phyloP scores from a whole-genome alignment of 176 grass and related monocot genomes.

The Rhynchospora breviuscula region DNA sequence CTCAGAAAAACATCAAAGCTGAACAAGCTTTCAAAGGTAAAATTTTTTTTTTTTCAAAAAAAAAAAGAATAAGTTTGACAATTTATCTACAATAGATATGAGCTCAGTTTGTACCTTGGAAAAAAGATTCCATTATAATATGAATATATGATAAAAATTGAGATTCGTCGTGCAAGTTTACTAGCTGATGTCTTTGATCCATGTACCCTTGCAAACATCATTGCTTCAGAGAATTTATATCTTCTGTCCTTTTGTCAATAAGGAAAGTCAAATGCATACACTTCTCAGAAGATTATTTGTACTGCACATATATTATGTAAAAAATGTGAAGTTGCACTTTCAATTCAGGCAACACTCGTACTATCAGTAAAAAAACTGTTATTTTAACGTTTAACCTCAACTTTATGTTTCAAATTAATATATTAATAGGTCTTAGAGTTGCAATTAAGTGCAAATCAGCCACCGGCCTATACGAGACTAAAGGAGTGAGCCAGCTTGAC shows the following conservation, averaged over 20 bases:
- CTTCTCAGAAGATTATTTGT: neutral
- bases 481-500: slow-evolving; percentile 13
- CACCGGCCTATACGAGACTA: slow-evolving; percentile 7
- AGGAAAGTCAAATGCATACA: neutral
- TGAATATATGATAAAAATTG: neutral
- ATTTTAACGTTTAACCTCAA: neutral
- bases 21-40: slow-evolving; percentile 19
- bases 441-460: slow-evolving; percentile 24
- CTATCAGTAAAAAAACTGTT: neutral
- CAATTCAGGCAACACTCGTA: neutral
- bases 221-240: neutral
- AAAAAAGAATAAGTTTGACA: neutral
- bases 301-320: neutral
- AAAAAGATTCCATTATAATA: neutral
- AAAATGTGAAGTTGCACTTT: neutral
- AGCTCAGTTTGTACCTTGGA: neutral
- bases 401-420: neutral
- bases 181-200: neutral
- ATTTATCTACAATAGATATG: neutral
- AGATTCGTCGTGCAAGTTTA: neutral
- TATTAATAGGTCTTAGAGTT: slow-evolving; percentile 9
- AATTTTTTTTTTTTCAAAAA: no score
- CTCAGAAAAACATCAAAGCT: slow-evolving; percentile 14
- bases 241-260: neutral
- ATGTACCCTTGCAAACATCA: neutral